Base-by-base conservation (phyloP, 176 grass and related monocot species). In the Juncus effusus region DNA sequence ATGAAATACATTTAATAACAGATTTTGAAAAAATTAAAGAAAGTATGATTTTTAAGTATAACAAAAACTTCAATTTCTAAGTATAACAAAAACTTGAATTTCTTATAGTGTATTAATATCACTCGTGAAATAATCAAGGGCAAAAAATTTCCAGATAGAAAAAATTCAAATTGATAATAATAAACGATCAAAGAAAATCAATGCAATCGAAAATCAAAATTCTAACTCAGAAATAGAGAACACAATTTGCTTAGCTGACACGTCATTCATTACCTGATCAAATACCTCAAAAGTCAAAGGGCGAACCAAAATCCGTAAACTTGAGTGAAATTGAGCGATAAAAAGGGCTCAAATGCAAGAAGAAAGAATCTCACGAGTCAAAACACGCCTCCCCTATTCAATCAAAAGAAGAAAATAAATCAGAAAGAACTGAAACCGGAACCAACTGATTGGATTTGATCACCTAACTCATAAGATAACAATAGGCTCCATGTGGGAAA, bases 131-230 rank as follows among this genome's bases (percentile, higher is more conserved):
- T 28, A 9, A 47, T 47, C 44, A 47, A 9, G 9, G 4, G 9
- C 44, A 47, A 47, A 47, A 6, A 0, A 47, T 53, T 39, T 38
- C 11, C 38, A 59, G 13, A 10, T 59, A 56, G 38, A 58, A 58
- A 38, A 19, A 45, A 59, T 35, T 9, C 14, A 2, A 59, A 71
- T 13, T 56, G 8, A 59, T 40, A 56, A 57, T 50, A 36, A 13
- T 28, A 60, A 45, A 59, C 3, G 58, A 72, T 72, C 66, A 56
- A 70, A 1, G 36, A 59, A 38, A 72, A 38, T 45, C 16, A 57
- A 47, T 47, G 44, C 44, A 71, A 72, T 45, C 56, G n/a, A 72
- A 72, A 60, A 42, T 72, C 42, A 72, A 59, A 72, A 47, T 6
- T 47, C 9, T 9, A 47, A 47, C 44, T 47, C 44, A 6, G 44